Percentiles rank a stretch among this genome's conserved stretches.
Evolutionary conservation across 2,329 filamentous ascomycete genomes (phyloP).

Genomic region (Phyllosticta citrichinensis): DNA sequence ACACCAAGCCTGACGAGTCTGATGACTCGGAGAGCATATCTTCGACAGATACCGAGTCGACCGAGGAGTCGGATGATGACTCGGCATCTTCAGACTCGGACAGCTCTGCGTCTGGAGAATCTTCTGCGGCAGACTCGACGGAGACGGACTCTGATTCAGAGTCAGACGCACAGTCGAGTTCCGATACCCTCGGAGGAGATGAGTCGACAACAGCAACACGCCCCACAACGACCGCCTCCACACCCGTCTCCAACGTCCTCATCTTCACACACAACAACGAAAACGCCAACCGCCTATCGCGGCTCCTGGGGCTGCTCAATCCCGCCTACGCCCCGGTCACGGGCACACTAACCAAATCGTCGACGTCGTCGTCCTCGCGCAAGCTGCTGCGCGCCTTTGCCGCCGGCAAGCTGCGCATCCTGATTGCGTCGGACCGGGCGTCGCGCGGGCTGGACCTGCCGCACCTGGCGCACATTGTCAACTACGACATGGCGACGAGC

Average conservation of each 20-base stretch:
- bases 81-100: conserved; percentile 15
- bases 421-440: conserved; percentile 89
- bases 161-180: conserved; percentile 1
- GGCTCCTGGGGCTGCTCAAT: conserved; percentile 60
- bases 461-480: conserved; percentile 73
- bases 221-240: neutral
- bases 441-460: conserved; percentile 81
- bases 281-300: conserved; percentile 73
- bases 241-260: conserved; percentile 42
- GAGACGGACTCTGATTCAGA: conserved; percentile 12
- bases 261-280: conserved; percentile 91
- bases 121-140: neutral
- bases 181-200: neutral
- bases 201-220: conserved; percentile 8
- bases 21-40: neutral
- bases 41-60: conserved; percentile 12
- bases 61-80: conserved; percentile 11
- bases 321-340: conserved; percentile 48
- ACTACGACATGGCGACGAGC: conserved; percentile 82
- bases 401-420: conserved; percentile 53
- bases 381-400: conserved; percentile 60
- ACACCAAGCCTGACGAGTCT: neutral
- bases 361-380: conserved; percentile 59
- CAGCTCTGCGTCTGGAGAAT: neutral
- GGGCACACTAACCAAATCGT: conserved; percentile 67